These are phyloP conservation scores for Leishmania lainsoni DNA, from an alignment of 208 protist species.

Conservation along the genomic window DNA sequence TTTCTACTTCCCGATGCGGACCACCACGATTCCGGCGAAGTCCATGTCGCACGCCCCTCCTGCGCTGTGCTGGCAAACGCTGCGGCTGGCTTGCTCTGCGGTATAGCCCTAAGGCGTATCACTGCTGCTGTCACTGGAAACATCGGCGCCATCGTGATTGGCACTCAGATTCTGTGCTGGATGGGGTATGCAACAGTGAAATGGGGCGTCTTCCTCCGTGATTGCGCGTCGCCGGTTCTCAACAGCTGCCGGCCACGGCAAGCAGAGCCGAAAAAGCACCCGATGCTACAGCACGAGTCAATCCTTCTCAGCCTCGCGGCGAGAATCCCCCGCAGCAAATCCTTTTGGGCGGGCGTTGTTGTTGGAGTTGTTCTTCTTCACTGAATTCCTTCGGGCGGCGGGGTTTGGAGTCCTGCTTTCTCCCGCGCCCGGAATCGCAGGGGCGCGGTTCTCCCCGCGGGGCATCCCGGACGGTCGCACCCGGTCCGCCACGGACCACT, in stretches of 20 bases:
- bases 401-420: not conserved
- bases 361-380: conserved; percentile 25
- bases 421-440: not conserved
- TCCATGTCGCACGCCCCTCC: conserved; percentile 23
- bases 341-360: conserved; percentile 49
- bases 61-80: conserved; percentile 37
- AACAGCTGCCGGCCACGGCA: conserved; percentile 18
- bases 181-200: conserved; percentile 63
- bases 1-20: conserved; percentile 4
- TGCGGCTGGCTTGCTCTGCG: conserved; percentile 28
- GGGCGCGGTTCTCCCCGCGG: no score
- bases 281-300: conserved; percentile 25
- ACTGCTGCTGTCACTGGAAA: conserved; percentile 26
- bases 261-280: conserved; percentile 3
- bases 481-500: no score
- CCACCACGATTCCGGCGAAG: not conserved
- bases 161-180: conserved; percentile 52
- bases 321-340: conserved; percentile 41
- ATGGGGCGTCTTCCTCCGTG: conserved; percentile 50
- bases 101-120: conserved; percentile 27
- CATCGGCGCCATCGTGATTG: conserved; percentile 30
- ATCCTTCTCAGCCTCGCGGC: conserved; percentile 38
- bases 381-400: not conserved
- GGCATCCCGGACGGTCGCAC: no score
- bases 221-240: conserved; percentile 33